Evolutionary conservation across 257 asterid genomes (phyloP).

Genomic region (Craterostigma plantagineum): DNA sequence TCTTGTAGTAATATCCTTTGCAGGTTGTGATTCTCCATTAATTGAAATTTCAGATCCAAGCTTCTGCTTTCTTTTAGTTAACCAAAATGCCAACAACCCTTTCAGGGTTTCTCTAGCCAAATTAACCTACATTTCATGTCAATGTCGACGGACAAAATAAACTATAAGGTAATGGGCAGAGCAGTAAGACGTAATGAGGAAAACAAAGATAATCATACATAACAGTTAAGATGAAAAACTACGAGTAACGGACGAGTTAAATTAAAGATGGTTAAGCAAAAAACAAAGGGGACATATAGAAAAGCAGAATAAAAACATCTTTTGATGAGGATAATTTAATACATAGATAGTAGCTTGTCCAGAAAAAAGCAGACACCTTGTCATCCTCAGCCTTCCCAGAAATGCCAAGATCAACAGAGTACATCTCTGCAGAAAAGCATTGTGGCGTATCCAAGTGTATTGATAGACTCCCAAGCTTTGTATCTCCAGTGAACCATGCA

Average conservation of each 20-base stretch:
- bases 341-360: too few species aligned
- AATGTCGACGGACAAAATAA: too few species aligned
- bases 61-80: constrained; percentile 55
- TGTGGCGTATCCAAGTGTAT: constrained; percentile 80
- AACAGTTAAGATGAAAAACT: too few species aligned
- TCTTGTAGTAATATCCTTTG: constrained; percentile 56
- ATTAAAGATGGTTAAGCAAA: too few species aligned
- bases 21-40: constrained; percentile 62
- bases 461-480: constrained; percentile 79
- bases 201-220: too few species aligned
- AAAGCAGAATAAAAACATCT: too few species aligned
- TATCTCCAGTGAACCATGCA: constrained; percentile 87
- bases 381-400: constrained; percentile 85
- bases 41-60: constrained; percentile 51
- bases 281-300: too few species aligned
- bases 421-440: constrained; percentile 92
- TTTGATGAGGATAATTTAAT: too few species aligned
- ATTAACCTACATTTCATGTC: constrained; percentile 37
- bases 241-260: too few species aligned
- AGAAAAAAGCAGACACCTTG: constrained; percentile 32
- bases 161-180: too few species aligned
- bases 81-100: constrained; percentile 92
- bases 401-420: constrained; percentile 71
- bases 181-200: too few species aligned
- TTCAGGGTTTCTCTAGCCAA: constrained; percentile 93